Evolutionary conservation across 495 filamentous ascomycete species (phyloP), one percentile per base, ranked within the genome.

Genomic region (Aspergillus heteromorphus): DNA sequence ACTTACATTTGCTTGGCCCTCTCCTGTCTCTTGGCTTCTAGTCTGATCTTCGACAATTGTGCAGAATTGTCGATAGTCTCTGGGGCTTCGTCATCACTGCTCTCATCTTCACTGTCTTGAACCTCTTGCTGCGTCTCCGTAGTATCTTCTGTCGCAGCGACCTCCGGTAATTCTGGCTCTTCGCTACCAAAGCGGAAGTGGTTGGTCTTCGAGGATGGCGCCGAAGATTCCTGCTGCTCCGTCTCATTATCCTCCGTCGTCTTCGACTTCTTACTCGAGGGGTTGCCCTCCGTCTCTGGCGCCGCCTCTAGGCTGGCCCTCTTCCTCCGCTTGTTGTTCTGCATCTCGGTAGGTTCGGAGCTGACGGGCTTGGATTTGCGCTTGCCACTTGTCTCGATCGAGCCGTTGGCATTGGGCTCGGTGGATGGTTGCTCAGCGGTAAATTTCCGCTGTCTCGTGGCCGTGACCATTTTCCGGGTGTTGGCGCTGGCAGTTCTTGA

Each of bases 81-180:
- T 5, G 79, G 79, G 16, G 78, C 80, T 25, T 79, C 75, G 58
- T 82, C 78, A 43, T 77, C 74, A 55, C 60, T 64, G 51, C 65
- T 67, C 49, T 64, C 63, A 23, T 68, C 66, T 11, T 75, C 70
- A n/a, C 52, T 50, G 14, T 60, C 53, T 6, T 66, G 64, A 6
- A 70, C 52, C 9, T 66, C 66, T 45, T 68, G 51, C 34, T 60
- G 48, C 38, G 49, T 54, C 47, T 64, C 54, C 36, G 59, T 45
- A 10, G 54, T 62, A 19, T 62, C 56, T 29, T 73, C 65, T 6
- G 45, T 40, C 23, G 56, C 55, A 27, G 55, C 54, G 29, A 62
- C 49, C 29, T 60, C 58, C 1, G 69, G 65, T 18, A 58, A 14
- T 30, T 65, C 63, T 48, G 77, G 70, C 40, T 79, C 74, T 60